Conservation (phyloP, 1,284 basidiomycete species). For the Malassezia nana region DNA sequence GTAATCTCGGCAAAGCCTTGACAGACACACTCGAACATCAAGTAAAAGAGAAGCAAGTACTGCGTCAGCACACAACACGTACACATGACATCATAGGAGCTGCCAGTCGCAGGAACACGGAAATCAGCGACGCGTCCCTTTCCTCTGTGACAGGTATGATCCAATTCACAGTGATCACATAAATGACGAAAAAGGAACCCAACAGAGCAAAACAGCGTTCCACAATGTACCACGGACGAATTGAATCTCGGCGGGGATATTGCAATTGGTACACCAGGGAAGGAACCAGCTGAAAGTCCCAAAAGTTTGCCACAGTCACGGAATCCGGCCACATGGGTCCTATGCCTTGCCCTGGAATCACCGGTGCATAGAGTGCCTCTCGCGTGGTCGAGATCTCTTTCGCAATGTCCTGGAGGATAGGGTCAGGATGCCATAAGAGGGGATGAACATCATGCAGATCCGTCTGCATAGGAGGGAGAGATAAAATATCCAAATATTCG, state of each 20-base stretch:
- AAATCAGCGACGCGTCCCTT: slow-evolving; percentile 20
- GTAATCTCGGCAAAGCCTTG: slow-evolving; percentile 68
- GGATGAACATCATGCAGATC: slow-evolving; percentile 51
- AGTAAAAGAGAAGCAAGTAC: slow-evolving; percentile 49
- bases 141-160: slow-evolving; percentile 57
- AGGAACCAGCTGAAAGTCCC: slow-evolving; percentile 77
- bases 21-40: slow-evolving; percentile 64
- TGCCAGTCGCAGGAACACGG: slow-evolving; percentile 65
- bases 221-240: slow-evolving; percentile 79
- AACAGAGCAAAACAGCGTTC: slow-evolving; percentile 92
- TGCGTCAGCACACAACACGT: not conserved
- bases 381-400: slow-evolving; percentile 66
- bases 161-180: slow-evolving; percentile 52
- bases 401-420: slow-evolving; percentile 53
- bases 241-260: slow-evolving; percentile 81
- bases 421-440: slow-evolving; percentile 65
- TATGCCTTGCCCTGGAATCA: not conserved
- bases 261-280: slow-evolving; percentile 92
- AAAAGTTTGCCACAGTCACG: slow-evolving; percentile 72
- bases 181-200: slow-evolving; percentile 81
- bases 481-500: not conserved
- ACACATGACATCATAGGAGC: slow-evolving; percentile 75
- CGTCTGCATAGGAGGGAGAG: not conserved
- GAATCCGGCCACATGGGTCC: slow-evolving; percentile 68
- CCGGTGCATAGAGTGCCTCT: slow-evolving; percentile 59